Evolutionary conservation across 1,284 basidiomycete species (phyloP).

Genomic region (Irpex lacteus): DNA sequence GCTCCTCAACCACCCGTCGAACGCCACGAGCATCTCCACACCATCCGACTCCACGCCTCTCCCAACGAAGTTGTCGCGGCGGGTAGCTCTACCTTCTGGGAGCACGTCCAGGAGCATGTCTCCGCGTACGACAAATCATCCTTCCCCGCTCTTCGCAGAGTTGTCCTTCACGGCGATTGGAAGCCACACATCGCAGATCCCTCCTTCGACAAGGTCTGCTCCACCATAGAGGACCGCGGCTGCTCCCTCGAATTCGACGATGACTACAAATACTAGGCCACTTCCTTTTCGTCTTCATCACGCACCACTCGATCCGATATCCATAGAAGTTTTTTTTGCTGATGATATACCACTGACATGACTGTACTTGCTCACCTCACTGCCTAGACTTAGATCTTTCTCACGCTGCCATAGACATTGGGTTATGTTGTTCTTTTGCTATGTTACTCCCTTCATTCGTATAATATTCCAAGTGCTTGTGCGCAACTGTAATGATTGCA

Average conservation of each 20-base stretch:
- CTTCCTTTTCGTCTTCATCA: neutral
- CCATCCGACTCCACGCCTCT: slow-evolving; percentile 49
- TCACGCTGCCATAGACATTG: neutral
- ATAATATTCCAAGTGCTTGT: neutral
- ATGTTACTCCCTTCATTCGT: neutral
- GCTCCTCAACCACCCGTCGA: slow-evolving; percentile 27
- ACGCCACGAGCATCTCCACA: slow-evolving; percentile 35
- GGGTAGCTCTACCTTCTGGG: slow-evolving; percentile 37
- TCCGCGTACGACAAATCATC: slow-evolving; percentile 32
- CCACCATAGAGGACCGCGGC: neutral
- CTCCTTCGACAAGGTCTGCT: slow-evolving; percentile 9
- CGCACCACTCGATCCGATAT: neutral
- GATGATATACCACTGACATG: neutral
- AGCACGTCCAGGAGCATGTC: slow-evolving; percentile 46
- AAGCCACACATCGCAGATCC: slow-evolving; percentile 13
- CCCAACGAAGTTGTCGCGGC: slow-evolving; percentile 38
- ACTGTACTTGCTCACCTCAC: too few relatives aligned
- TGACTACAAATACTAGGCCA: neutral
- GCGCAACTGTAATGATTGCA: too few relatives aligned
- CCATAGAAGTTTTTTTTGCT: neutral
- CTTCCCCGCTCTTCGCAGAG: slow-evolving; percentile 37
- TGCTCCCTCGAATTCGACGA: neutral
- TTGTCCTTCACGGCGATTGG: slow-evolving; percentile 55
- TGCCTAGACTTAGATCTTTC: too few relatives aligned
- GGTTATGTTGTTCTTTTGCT: neutral